Conservation (phyloP, 345 rosid species). For the Murraya paniculata region DNA sequence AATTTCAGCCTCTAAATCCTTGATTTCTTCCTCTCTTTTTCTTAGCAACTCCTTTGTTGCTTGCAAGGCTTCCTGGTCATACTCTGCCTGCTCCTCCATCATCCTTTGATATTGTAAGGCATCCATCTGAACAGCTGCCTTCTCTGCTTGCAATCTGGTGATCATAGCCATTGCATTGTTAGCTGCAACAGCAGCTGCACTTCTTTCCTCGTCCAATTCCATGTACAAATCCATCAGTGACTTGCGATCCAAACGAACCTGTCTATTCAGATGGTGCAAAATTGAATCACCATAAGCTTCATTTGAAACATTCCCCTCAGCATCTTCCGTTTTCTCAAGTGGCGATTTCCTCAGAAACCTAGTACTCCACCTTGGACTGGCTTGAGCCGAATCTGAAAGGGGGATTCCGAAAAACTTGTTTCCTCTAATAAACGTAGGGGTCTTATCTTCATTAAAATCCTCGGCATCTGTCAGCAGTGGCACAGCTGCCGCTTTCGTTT, state of each 20-base stretch:
- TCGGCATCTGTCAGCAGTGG: slow-evolving; percentile 47
- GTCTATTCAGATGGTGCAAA: slow-evolving; percentile 63
- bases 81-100: slow-evolving; percentile 98
- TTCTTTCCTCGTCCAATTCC: slow-evolving; percentile 92
- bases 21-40: slow-evolving; percentile 62
- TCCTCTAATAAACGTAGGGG: slow-evolving; percentile 46
- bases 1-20: slow-evolving; percentile 57
- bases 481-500: slow-evolving; percentile 31
- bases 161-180: slow-evolving; percentile 96
- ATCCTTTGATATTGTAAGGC: slow-evolving; percentile 95
- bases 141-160: slow-evolving; percentile 81
- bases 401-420: slow-evolving; percentile 79
- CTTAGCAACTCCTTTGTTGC: slow-evolving; percentile 42
- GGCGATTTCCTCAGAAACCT: slow-evolving; percentile 43
- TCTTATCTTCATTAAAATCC: slow-evolving; percentile 40
- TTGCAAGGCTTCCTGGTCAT: slow-evolving; percentile 83
- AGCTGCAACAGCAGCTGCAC: slow-evolving; percentile 87
- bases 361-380: slow-evolving; percentile 58
- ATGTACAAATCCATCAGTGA: slow-evolving; percentile 78
- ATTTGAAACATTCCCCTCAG: slow-evolving; percentile 28
- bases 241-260: slow-evolving; percentile 75
- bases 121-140: slow-evolving; percentile 94
- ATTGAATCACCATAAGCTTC: slow-evolving; percentile 57
- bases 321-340: slow-evolving; percentile 48
- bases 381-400: slow-evolving; percentile 58